A percentile compares a stretch with the other conserved stretches of the same genome.
Evolutionary conservation across 176 grass and related monocot genomes (phyloP).

Genomic region (Aegilops sharonensis): DNA sequence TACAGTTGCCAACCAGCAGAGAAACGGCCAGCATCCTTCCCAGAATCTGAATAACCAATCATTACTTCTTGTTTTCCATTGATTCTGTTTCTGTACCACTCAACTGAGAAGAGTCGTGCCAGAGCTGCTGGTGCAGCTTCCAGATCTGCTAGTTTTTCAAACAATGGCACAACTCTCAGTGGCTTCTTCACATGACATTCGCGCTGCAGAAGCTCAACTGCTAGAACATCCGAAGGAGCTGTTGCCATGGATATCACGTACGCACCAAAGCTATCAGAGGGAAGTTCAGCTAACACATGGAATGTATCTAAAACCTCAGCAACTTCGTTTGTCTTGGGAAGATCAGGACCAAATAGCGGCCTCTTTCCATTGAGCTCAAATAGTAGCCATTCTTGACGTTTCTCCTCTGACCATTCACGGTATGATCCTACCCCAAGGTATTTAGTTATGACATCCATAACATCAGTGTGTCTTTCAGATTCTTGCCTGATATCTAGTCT

Average conservation of each 20-base stretch:
- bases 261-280: slow-evolving; percentile 87
- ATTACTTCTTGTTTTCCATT: slow-evolving; percentile 93
- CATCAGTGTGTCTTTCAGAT: slow-evolving; percentile 87
- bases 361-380: slow-evolving; percentile 91
- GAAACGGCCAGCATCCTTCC: slow-evolving; percentile 90
- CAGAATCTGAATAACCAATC: slow-evolving; percentile 98
- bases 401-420: slow-evolving; percentile 84
- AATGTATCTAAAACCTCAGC: slow-evolving; percentile 83
- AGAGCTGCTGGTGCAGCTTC: slow-evolving; percentile 77
- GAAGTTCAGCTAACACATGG: slow-evolving; percentile 87
- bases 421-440: slow-evolving; percentile 82
- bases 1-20: slow-evolving; percentile 93
- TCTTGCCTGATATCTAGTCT: slow-evolving; percentile 97
- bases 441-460: slow-evolving; percentile 77
- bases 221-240: slow-evolving; percentile 89
- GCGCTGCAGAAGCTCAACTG: slow-evolving; percentile 86
- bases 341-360: slow-evolving; percentile 75
- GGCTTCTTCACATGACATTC: slow-evolving; percentile 88
- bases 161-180: slow-evolving; percentile 83
- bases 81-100: slow-evolving; percentile 92
- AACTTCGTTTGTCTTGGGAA: slow-evolving; percentile 84
- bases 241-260: slow-evolving; percentile 99
- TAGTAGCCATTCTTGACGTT: slow-evolving; percentile 87
- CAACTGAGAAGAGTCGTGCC: slow-evolving; percentile 69
- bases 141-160: slow-evolving; percentile 92